Evolutionary conservation across 148 eudicot genomes (phyloP).

Genomic region (Chenopodium quinoa): DNA sequence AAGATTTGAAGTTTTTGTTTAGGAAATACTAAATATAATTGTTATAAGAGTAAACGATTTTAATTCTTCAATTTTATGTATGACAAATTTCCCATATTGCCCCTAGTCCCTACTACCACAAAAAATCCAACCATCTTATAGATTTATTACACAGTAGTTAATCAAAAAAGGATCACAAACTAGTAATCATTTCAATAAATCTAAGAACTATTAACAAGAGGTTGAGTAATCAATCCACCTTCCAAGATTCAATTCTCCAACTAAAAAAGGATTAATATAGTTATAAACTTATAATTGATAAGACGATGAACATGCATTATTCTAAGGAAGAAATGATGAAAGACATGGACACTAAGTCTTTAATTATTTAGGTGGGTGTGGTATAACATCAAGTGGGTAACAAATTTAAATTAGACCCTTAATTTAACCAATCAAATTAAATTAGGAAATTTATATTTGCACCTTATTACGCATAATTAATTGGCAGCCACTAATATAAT

Average conservation of each 20-base stretch:
- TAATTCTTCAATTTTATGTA: no score
- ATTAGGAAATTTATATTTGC: neutral
- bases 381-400: conserved; percentile 24
- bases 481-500: neutral
- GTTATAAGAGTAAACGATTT: no score
- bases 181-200: neutral
- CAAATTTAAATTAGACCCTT: conserved; percentile 1
- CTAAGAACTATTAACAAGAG: neutral
- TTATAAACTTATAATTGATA: neutral
- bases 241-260: conserved; percentile 8
- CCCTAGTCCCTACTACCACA: neutral
- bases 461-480: neutral
- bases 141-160: no score
- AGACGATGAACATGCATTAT: neutral
- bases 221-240: neutral
- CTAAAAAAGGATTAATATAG: neutral
- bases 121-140: neutral
- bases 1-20: no score
- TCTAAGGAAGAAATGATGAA: conserved; percentile 23
- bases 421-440: conserved; percentile 9
- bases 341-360: conserved; percentile 17
- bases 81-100: neutral
- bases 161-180: neutral
- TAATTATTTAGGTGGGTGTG: conserved; percentile 29
- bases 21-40: no score